Conservation (phyloP, 2,329 filamentous ascomycete genomes). For the Aspergillus phoenicis region DNA sequence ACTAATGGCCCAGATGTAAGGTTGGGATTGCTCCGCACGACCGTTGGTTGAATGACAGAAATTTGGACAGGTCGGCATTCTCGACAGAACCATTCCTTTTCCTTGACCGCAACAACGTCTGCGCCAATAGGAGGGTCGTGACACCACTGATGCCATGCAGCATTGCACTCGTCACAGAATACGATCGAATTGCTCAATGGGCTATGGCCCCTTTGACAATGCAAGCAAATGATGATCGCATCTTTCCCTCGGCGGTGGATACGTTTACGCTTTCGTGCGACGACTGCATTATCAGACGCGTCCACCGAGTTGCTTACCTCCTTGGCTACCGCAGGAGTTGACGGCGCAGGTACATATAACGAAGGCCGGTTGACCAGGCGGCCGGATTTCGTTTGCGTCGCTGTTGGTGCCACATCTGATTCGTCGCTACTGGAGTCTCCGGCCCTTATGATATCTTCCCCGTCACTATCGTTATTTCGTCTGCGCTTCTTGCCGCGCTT, state of each 20-base stretch:
- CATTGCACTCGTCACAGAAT: slow-evolving; percentile 81
- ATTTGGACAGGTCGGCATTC: slow-evolving; percentile 59
- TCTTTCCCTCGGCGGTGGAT: slow-evolving; percentile 49
- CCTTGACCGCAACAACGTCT: slow-evolving; percentile 66
- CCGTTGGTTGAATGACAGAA: slow-evolving; percentile 43
- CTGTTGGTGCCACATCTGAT: slow-evolving; percentile 55
- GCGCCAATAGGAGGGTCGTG: slow-evolving; percentile 75
- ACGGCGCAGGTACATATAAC: slow-evolving; percentile 61
- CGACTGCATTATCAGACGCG: slow-evolving; percentile 12
- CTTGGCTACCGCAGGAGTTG: slow-evolving; percentile 26
- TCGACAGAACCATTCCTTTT: slow-evolving; percentile 71
- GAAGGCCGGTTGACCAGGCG: slow-evolving; percentile 66
- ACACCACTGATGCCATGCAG: slow-evolving; percentile 78
- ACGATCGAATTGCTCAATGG: slow-evolving; percentile 78
- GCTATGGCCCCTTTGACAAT: slow-evolving; percentile 72
- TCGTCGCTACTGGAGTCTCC: slow-evolving; percentile 43
- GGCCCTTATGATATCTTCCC: slow-evolving; percentile 37
- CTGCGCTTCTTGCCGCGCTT: slow-evolving; percentile 28
- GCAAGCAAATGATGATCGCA: slow-evolving; percentile 62
- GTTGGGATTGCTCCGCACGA: slow-evolving; percentile 34
- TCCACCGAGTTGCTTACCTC: slow-evolving; percentile 18
- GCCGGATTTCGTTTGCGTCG: slow-evolving; percentile 74
- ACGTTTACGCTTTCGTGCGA: slow-evolving; percentile 60
- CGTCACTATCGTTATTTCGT: slow-evolving; percentile 33
- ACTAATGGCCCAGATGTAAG: slow-evolving; percentile 5